Evolutionary conservation across 1,139 yeast species (phyloP), one percentile per base, ranked within the genome.

Genomic region (Diutina catenulata): DNA sequence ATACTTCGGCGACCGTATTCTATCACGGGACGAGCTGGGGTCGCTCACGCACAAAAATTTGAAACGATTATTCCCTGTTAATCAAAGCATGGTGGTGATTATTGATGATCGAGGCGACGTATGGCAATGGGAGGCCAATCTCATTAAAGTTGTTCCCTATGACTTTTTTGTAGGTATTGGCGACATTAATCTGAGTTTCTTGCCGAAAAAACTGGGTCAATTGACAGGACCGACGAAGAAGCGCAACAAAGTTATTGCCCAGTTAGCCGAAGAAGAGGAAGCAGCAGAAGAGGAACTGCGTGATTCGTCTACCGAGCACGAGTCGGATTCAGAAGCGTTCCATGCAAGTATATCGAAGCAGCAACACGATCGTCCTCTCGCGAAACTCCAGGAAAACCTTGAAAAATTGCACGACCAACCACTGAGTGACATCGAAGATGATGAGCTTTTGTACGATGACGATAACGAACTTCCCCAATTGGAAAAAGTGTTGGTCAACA

Each of bases 21-120:
- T 91, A 40, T 81, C 94, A 42, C 68, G 99, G 49, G 97, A 93
- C 55, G 98, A 93, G 55, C 83, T 94, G 56, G 98, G 97, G 0
- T 82, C 91, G 7, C 61, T 88, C 45, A 80, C 94, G 3, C 95
- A 84, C 49, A 93, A 93, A 53, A 84, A 91, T 35, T 64, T 93
- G 44, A 80, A 82, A 50, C 66, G 98, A 43, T 63, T 93, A 38
- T 93, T 93, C 52, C 99, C 98, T 0, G 94, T 91, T 3, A 95
- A 91, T 46, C 94, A 94, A 28, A 80, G 94, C 13, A 83, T 91
- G 95, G 98, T 91, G 35, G 94, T 86, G 3, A 80, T 91, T 36
- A 91, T 91, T 43, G 99, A 91, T 57, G 99, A 91, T 55, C 73
- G 99, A 55, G 98, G 97, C 4, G 99, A 91, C 56, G 98, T 91